Evolutionary conservation across 306 rosid genomes (phyloP).

Genomic region (Fagus sylvatica): DNA sequence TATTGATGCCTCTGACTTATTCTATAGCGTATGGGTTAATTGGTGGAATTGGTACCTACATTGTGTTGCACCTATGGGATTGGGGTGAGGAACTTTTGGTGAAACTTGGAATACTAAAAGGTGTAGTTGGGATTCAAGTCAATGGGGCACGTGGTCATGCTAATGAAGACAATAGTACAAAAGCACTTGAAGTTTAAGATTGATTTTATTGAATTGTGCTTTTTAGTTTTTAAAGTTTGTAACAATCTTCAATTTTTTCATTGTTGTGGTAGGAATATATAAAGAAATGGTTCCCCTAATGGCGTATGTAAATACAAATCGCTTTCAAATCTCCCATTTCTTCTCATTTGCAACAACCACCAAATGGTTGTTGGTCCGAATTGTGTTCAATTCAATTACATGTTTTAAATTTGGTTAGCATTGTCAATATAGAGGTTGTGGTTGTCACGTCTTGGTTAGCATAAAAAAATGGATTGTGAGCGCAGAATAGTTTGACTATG

Average conservation of each 20-base stretch:
- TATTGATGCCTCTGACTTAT: constrained; percentile 85
- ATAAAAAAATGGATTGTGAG: too few species aligned
- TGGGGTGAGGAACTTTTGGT: constrained; percentile 47
- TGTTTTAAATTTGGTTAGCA: too few species aligned
- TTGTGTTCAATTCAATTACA: too few species aligned
- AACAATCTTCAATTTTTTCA: background rate
- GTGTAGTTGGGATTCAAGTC: constrained; percentile 6
- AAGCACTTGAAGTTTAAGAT: constrained; percentile 35
- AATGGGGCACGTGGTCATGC: constrained; percentile 30
- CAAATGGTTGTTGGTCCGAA: too few species aligned
- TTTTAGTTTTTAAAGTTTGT: background rate
- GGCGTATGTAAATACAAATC: too few species aligned
- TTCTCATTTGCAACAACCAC: too few species aligned
- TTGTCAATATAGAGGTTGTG: too few species aligned
- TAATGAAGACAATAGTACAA: background rate
- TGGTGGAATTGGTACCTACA: constrained; percentile 83
- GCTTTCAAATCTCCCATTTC: too few species aligned
- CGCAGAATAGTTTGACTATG: too few species aligned
- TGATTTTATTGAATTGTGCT: background rate
- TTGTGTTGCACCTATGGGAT: constrained; percentile 72
- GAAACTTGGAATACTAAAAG: constrained; percentile 33
- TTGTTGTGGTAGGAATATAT: too few species aligned
- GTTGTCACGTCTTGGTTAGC: too few species aligned
- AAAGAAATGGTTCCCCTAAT: too few species aligned
- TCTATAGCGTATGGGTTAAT: constrained; percentile 86